Evolutionary conservation across 176 grass and related monocot genomes (phyloP).

Genomic region (Thalia dealbata): DNA sequence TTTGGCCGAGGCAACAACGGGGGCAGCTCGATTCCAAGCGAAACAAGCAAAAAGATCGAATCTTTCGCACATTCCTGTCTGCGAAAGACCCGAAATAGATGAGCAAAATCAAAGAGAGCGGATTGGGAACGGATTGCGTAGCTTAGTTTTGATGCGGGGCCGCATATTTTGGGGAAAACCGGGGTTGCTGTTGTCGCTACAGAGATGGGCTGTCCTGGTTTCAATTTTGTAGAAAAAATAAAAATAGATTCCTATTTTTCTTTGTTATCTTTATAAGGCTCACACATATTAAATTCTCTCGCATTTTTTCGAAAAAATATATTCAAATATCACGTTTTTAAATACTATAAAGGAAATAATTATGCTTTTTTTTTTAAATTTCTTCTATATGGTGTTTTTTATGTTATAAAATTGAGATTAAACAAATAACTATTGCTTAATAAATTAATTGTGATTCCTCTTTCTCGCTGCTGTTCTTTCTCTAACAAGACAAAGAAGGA

Average conservation of each 20-base stretch:
- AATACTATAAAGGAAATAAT: too few species aligned
- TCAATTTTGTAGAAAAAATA: conserved; percentile 1
- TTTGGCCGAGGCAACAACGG: neutral
- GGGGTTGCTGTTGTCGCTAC: neutral
- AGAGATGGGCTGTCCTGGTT: neutral
- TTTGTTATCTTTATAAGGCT: too few species aligned
- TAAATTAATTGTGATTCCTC: too few species aligned
- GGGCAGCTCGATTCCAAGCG: neutral
- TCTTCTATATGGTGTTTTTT: too few species aligned
- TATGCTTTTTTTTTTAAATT: too few species aligned
- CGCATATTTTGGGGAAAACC: conserved; percentile 1
- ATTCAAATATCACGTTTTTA: too few species aligned
- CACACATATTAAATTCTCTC: too few species aligned
- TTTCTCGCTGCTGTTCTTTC: too few species aligned
- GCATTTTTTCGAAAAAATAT: too few species aligned
- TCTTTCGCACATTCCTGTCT: conserved; percentile 1
- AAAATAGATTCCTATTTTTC: neutral
- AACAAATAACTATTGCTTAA: too few species aligned
- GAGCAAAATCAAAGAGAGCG: neutral
- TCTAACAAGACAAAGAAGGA: too few species aligned
- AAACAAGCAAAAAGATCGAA: neutral
- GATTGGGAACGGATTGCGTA: neutral
- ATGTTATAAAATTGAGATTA: too few species aligned
- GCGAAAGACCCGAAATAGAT: neutral
- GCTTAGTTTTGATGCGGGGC: neutral